phyloP scores from a whole-genome alignment of 345 rosid genomes.

The Aegle marmelos region DNA sequence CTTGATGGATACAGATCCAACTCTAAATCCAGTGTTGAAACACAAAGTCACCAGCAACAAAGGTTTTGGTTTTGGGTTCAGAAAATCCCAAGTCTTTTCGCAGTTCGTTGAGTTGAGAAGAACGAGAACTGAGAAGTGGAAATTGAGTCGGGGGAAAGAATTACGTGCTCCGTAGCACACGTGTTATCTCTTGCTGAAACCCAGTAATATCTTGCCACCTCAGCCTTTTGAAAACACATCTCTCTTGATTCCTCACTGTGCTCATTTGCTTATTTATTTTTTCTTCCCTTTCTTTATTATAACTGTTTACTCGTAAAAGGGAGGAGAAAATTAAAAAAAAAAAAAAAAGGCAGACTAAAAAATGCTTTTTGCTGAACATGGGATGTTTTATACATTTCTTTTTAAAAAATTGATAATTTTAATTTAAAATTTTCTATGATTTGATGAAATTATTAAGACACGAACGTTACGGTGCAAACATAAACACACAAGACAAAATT shows the following conservation, averaged over 20 bases:
- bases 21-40: slow-evolving; percentile 1
- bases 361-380: too few relatives aligned
- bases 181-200: not conserved
- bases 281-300: not conserved
- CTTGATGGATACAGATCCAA: slow-evolving; percentile 10
- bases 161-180: not conserved
- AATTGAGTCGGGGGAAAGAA: not conserved
- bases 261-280: not conserved
- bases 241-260: not conserved
- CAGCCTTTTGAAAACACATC: not conserved
- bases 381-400: too few relatives aligned
- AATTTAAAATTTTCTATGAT: too few relatives aligned
- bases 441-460: not conserved
- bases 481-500: not conserved
- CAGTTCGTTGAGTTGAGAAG: not conserved
- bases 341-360: not conserved
- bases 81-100: not conserved
- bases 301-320: not conserved
- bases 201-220: not conserved
- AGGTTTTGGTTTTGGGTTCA: not conserved
- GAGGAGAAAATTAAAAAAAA: not conserved
- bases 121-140: not conserved
- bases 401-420: too few relatives aligned
- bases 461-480: not conserved
- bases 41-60: not conserved